These are phyloP conservation scores for Pyrenochaeta sp. DNA, from an alignment of 2,329 filamentous ascomycete genomes.

Conservation along the genomic window DNA sequence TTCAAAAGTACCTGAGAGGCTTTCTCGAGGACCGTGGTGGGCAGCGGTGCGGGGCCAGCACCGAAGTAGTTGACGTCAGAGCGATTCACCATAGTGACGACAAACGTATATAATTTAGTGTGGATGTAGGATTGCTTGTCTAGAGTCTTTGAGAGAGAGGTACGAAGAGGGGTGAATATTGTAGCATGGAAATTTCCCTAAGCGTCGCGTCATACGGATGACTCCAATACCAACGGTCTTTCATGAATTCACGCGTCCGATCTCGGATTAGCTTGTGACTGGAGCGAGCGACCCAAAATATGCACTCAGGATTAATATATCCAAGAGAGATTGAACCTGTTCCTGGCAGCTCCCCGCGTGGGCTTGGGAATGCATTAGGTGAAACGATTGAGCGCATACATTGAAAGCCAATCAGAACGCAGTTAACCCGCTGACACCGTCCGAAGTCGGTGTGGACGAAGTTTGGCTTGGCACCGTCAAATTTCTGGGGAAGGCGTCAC, in stretches of 20 bases:
- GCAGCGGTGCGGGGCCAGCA: slow-evolving; percentile 87
- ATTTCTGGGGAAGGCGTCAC: slow-evolving; percentile 28
- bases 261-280: slow-evolving; percentile 25
- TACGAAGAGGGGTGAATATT: slow-evolving; percentile 9
- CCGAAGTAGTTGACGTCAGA: slow-evolving; percentile 86
- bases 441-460: slow-evolving; percentile 40
- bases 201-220: slow-evolving; percentile 38
- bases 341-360: slow-evolving; percentile 12
- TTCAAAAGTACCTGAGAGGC: slow-evolving; percentile 82
- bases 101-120: slow-evolving; percentile 1
- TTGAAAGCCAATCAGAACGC: slow-evolving; percentile 33
- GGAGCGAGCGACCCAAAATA: slow-evolving; percentile 1
- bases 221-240: slow-evolving; percentile 30
- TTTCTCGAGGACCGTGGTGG: slow-evolving; percentile 79
- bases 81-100: slow-evolving; percentile 70
- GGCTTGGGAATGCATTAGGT: slow-evolving; percentile 24
- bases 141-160: slow-evolving; percentile 5
- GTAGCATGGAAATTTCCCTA: slow-evolving; percentile 22
- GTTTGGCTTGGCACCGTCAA: slow-evolving; percentile 30
- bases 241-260: slow-evolving; percentile 25
- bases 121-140: not conserved
- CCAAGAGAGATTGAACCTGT: slow-evolving; percentile 2
- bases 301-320: slow-evolving; percentile 3
- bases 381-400: slow-evolving; percentile 29
- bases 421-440: slow-evolving; percentile 39